A percentile compares a stretch with the other conserved stretches of the same genome.
These are phyloP conservation scores for Citrus hindsii DNA, from an alignment of 345 rosid genomes.

Conservation along the genomic window DNA sequence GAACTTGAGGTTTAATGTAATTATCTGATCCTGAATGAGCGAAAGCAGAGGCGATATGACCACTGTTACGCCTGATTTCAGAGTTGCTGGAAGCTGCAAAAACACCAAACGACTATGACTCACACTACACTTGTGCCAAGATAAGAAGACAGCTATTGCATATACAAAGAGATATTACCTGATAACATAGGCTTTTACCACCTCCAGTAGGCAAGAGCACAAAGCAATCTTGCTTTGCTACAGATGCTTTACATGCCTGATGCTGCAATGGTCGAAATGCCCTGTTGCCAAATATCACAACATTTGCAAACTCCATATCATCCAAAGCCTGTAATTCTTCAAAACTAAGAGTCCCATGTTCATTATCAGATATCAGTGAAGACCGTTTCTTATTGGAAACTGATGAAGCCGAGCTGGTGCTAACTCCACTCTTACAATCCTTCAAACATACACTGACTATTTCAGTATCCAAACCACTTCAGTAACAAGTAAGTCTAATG, in stretches of 20 bases:
- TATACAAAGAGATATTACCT: slow-evolving; percentile 41
- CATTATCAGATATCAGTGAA: slow-evolving; percentile 20
- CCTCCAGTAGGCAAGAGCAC: slow-evolving; percentile 93
- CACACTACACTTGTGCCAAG: slow-evolving; percentile 1
- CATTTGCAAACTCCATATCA: slow-evolving; percentile 79
- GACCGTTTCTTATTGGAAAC: slow-evolving; percentile 31
- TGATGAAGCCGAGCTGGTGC: slow-evolving; percentile 38
- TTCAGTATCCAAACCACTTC: slow-evolving; percentile 20
- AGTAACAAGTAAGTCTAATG: background rate
- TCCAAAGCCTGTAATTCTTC: slow-evolving; percentile 75
- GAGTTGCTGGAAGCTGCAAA: slow-evolving; percentile 83
- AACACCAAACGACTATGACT: slow-evolving; percentile 2
- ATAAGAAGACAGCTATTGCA: background rate
- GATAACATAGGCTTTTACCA: slow-evolving; percentile 89
- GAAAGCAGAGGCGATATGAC: slow-evolving; percentile 83
- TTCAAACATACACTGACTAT: slow-evolving; percentile 31
- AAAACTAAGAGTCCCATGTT: slow-evolving; percentile 45
- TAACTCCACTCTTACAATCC: slow-evolving; percentile 43
- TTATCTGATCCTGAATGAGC: slow-evolving; percentile 89
- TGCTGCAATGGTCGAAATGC: slow-evolving; percentile 71
- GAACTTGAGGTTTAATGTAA: slow-evolving; percentile 70
- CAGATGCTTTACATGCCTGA: slow-evolving; percentile 74
- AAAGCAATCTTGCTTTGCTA: slow-evolving; percentile 74
- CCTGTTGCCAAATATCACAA: slow-evolving; percentile 74
- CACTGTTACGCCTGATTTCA: slow-evolving; percentile 81